These are phyloP conservation scores for Fusarium abutilonis DNA, from an alignment of 2,329 filamentous ascomycete genomes.

Conservation along the genomic window DNA sequence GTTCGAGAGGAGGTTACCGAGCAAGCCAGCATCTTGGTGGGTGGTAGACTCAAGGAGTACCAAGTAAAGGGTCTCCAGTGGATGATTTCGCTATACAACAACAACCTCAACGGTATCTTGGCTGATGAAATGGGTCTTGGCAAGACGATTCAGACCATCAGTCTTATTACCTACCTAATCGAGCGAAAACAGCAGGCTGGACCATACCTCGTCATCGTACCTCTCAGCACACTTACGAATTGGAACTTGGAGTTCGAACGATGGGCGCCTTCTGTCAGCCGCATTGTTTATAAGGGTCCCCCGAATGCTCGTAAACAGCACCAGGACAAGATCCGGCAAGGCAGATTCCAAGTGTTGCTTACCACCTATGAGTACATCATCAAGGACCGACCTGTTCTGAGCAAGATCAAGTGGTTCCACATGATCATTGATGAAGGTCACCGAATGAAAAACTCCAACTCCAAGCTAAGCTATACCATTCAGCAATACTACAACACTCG, in stretches of 20 bases:
- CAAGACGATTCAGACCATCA: constrained; percentile 99
- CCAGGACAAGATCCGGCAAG: constrained; percentile 92
- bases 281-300: constrained; percentile 96
- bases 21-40: constrained; percentile 88
- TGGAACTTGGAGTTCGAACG: constrained; percentile 99
- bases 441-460: constrained; percentile 98
- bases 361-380: constrained; percentile 99
- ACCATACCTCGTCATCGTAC: constrained; percentile 95
- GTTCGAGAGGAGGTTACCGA: constrained; percentile 89
- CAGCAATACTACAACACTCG: constrained; percentile 94
- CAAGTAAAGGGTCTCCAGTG: constrained; percentile 98
- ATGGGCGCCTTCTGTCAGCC: constrained; percentile 88
- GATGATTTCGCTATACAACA: constrained; percentile 99
- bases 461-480: constrained; percentile 94
- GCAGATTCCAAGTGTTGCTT: constrained; percentile 93
- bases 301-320: constrained; percentile 88
- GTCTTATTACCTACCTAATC: constrained; percentile 95
- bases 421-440: constrained; percentile 99
- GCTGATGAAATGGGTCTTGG: constrained; percentile 99
- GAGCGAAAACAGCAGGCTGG: constrained; percentile 93
- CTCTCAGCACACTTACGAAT: constrained; percentile 95
- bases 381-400: constrained; percentile 93
- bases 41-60: constrained; percentile 94
- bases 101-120: constrained; percentile 98
- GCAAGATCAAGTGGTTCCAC: constrained; percentile 99